Conservation (phyloP, 2,329 filamentous ascomycete genomes). For the Fusarium torulosum region DNA sequence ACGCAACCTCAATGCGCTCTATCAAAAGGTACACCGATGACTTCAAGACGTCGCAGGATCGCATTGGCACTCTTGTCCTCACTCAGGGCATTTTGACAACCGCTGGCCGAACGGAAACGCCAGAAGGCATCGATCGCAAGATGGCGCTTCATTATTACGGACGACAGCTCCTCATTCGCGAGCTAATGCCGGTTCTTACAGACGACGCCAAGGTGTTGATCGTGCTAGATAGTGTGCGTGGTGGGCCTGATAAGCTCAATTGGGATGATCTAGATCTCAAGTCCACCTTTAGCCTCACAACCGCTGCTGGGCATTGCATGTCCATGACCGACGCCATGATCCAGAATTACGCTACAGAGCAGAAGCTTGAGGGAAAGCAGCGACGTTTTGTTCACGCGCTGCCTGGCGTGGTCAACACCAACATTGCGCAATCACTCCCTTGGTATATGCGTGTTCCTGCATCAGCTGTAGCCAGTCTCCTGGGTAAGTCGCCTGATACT, state of each 20-base stretch:
- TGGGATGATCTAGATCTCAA: constrained; percentile 58
- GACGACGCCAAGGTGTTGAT: constrained; percentile 56
- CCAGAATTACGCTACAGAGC: constrained; percentile 50
- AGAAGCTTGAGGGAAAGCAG: constrained; percentile 15
- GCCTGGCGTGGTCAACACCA: constrained; percentile 56
- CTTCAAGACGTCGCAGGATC: constrained; percentile 41
- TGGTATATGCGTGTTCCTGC: constrained; percentile 44
- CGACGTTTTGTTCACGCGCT: constrained; percentile 57
- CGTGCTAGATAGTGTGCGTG: constrained; percentile 52
- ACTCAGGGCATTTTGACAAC: constrained; percentile 55
- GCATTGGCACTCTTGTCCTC: constrained; percentile 56
- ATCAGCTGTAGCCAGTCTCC: constrained; percentile 28
- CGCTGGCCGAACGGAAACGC: constrained; percentile 55
- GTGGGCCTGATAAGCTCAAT: constrained; percentile 52
- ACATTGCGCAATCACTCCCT: constrained; percentile 49
- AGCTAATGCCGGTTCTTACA: constrained; percentile 55
- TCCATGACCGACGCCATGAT: constrained; percentile 57
- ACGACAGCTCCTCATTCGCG: constrained; percentile 57
- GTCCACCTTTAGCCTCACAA: constrained; percentile 50
- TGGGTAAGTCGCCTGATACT: constrained; percentile 45
- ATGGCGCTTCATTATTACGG: constrained; percentile 62
- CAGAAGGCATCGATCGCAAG: constrained; percentile 60
- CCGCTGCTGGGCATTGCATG: constrained; percentile 54
- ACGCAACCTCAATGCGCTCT: constrained; percentile 52
- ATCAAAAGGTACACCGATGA: constrained; percentile 53